phyloP scores from a whole-genome alignment of 2,329 filamentous ascomycete genomes.

The Paecilomyces fulvus region DNA sequence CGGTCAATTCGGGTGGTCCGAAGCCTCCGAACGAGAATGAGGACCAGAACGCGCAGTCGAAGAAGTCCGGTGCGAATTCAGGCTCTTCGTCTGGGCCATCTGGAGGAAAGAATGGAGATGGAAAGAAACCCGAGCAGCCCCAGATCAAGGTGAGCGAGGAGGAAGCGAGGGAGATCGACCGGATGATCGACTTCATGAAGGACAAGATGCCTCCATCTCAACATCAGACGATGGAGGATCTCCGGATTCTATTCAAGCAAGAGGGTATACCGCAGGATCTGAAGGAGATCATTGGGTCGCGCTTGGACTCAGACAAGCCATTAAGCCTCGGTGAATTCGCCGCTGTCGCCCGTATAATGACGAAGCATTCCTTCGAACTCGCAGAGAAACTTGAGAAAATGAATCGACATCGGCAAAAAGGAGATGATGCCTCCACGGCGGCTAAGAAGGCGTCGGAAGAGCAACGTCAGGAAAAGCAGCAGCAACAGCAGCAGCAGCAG shows the following conservation, averaged over 20 bases:
- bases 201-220: constrained; percentile 55
- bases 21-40: constrained; percentile 34
- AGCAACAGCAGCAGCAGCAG: constrained; percentile 19
- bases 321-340: constrained; percentile 50
- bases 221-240: constrained; percentile 49
- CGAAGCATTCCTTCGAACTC: constrained; percentile 47
- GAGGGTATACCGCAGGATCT: constrained; percentile 64
- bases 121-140: constrained; percentile 31
- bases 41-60: constrained; percentile 2
- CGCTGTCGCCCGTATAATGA: constrained; percentile 50
- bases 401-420: constrained; percentile 17
- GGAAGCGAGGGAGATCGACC: constrained; percentile 51
- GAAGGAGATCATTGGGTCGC: constrained; percentile 52
- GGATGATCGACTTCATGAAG: constrained; percentile 49
- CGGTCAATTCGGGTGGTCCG: constrained; percentile 36
- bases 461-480: constrained; percentile 19
- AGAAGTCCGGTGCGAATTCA: constrained; percentile 1
- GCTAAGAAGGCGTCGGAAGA: constrained; percentile 12
- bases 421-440: constrained; percentile 28
- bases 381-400: constrained; percentile 26
- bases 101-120: constrained; percentile 9
- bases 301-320: constrained; percentile 37
- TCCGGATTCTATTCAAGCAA: constrained; percentile 55
- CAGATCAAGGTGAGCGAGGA: constrained; percentile 42
- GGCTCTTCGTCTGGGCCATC: neutral